These are phyloP conservation scores for Hibiscus tridactylites DNA, from an alignment of 345 rosid genomes.

Conservation along the genomic window DNA sequence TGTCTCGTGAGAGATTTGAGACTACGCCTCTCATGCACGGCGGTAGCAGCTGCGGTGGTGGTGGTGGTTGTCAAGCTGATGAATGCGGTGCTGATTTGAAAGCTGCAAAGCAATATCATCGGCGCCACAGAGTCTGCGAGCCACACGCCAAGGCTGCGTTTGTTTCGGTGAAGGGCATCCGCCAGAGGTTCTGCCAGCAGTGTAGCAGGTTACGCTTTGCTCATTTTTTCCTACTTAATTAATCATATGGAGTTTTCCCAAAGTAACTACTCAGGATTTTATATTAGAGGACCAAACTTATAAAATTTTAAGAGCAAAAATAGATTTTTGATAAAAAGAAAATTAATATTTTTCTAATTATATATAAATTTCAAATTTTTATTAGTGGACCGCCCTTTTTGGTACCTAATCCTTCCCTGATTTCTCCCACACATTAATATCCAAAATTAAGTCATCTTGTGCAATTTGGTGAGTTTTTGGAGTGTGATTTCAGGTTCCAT, in stretches of 20 bases:
- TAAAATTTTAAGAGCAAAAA: too few relatives aligned
- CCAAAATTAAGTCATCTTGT: neutral
- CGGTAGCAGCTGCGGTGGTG: neutral
- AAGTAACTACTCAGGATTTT: too few relatives aligned
- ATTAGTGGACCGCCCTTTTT: too few relatives aligned
- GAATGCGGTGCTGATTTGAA: slow-evolving; percentile 10
- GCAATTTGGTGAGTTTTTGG: neutral
- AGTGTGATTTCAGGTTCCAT: slow-evolving; percentile 12
- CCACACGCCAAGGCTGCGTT: slow-evolving; percentile 11
- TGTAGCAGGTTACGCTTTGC: slow-evolving; percentile 6
- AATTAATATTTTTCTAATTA: too few relatives aligned
- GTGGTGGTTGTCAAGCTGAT: slow-evolving; percentile 17
- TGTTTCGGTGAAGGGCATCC: slow-evolving; percentile 8
- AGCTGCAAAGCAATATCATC: slow-evolving; percentile 10
- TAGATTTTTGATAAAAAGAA: too few relatives aligned
- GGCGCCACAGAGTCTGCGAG: slow-evolving; percentile 16
- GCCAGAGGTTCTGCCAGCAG: slow-evolving; percentile 20
- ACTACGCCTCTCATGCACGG: neutral
- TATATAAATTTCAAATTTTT: too few relatives aligned
- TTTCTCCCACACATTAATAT: too few relatives aligned
- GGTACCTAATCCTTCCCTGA: too few relatives aligned
- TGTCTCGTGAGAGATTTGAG: slow-evolving; percentile 8
- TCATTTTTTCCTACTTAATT: neutral
- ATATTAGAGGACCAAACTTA: too few relatives aligned
- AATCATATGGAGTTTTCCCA: too few relatives aligned